phyloP scores from a whole-genome alignment of 1,139 yeast genomes.

The Pichia cactophila region DNA sequence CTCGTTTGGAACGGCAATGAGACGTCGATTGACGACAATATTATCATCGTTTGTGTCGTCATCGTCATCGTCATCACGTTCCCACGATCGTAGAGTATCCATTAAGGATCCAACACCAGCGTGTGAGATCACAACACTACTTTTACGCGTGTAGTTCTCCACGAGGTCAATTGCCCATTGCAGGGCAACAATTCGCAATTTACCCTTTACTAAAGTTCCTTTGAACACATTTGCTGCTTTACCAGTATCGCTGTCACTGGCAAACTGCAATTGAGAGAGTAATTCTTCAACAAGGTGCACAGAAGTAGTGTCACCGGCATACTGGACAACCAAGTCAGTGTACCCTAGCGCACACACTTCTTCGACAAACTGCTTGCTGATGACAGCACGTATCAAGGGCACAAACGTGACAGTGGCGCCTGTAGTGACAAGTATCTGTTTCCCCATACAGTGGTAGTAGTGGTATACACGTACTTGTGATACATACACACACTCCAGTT shows the following conservation, averaged over 20 bases:
- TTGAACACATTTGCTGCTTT: no score
- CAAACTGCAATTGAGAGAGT: background rate
- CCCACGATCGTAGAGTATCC: constrained; percentile 51
- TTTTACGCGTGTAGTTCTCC: constrained; percentile 16
- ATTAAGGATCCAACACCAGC: constrained; percentile 93
- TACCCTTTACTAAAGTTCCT: background rate
- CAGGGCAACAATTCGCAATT: background rate
- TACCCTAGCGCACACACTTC: constrained; percentile 32
- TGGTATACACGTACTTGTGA: no score
- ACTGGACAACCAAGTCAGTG: constrained; percentile 49
- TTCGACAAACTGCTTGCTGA: constrained; percentile 33
- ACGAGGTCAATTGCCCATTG: constrained; percentile 45
- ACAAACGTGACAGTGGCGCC: constrained; percentile 84
- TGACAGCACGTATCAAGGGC: constrained; percentile 38
- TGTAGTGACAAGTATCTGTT: constrained; percentile 51
- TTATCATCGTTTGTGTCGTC: background rate
- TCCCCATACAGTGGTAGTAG: background rate
- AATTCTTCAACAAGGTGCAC: constrained; percentile 11
- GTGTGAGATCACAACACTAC: constrained; percentile 56
- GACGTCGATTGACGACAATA: constrained; percentile 5
- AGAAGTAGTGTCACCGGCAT: constrained; percentile 45
- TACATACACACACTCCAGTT: no score
- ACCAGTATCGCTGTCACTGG: background rate
- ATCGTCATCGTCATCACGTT: background rate
- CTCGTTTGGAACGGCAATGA: constrained; percentile 67